Evolutionary conservation across 495 filamentous ascomycete species (phyloP), one percentile per base, ranked within the genome.

Genomic region (Aspergillus bertholletiae): DNA sequence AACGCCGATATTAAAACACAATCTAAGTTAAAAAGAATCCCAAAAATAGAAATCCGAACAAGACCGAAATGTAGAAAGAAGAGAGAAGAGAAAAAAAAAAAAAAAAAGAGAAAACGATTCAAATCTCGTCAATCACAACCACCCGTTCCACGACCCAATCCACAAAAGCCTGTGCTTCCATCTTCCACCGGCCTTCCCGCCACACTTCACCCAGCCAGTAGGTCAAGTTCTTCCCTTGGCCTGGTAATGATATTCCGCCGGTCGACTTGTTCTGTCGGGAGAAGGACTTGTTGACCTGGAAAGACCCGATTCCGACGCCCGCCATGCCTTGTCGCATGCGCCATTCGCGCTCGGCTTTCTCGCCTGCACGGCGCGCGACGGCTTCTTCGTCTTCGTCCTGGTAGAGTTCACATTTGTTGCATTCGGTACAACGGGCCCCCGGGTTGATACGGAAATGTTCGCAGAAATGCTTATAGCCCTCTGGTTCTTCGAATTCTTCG

Each of bases 381-480:
- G 73, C 75, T 44, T 95, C 91, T 61, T 92, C 91, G 64, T 96
- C 85, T 75, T 96, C 94, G 17, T 79, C 77, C 54, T 87, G 81
- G 76, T 96, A 98, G 37, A 98, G 77, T 67, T 96, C 93, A 69
- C 94, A 98, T 68, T 85, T 87, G 22, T 83, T 84, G 71, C 93
- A 97, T 58, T 92, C 83, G 1, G 64, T 75, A 62, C 94, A 98
- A 26, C 75, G 71, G 28, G 82, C 80, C 8, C 87, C 88, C 0
- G 88, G 87, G 32, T 72, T 77, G 26, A 74, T 63, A n/a, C 94
- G 79, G 69, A 98, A 97, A 70, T 98, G 94, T 60, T 96, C 84
- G 65, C 94, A 98, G 62, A 96, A 98, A 68, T 98, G 94, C 23
- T 81, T 72, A 62, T 98, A 97, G 7, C 92, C 88, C 59, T 88